phyloP scores from a whole-genome alignment of 2,329 filamentous ascomycete species.

The Plenodomus tracheiphilus region DNA sequence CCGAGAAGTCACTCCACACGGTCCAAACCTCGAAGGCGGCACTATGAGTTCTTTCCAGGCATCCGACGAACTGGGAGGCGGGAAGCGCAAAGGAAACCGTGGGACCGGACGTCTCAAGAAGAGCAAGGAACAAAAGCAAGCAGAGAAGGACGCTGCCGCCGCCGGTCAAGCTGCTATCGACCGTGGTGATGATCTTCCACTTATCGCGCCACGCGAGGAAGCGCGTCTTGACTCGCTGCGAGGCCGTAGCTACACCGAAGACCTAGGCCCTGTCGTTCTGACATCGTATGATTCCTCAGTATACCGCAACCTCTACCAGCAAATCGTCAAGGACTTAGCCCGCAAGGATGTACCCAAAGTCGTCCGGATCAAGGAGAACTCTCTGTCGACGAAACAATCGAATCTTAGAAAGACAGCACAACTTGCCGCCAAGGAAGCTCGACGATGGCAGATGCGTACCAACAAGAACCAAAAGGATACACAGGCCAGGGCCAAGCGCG shows the following conservation, averaged over 20 bases:
- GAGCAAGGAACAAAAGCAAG: constrained; percentile 74
- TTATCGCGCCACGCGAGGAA: constrained; percentile 63
- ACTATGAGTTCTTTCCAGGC: constrained; percentile 83
- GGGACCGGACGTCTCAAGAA: constrained; percentile 75
- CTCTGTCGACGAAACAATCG: constrained; percentile 83
- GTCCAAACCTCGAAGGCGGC: constrained; percentile 81
- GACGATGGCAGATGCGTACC: constrained; percentile 93
- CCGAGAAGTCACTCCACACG: constrained; percentile 69
- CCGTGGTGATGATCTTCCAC: constrained; percentile 72
- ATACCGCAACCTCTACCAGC: constrained; percentile 95
- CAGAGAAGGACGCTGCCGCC: constrained; percentile 75
- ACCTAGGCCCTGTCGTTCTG: constrained; percentile 44
- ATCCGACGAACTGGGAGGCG: constrained; percentile 54
- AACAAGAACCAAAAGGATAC: constrained; percentile 99
- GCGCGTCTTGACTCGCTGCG: constrained; percentile 50
- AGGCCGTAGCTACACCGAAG: constrained; percentile 54
- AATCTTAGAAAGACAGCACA: constrained; percentile 98
- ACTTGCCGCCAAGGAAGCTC: constrained; percentile 93
- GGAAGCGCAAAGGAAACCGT: constrained; percentile 58
- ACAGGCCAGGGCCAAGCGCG: constrained; percentile 92
- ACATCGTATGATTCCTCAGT: constrained; percentile 80
- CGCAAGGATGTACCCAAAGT: constrained; percentile 94
- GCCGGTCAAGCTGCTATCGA: constrained; percentile 84
- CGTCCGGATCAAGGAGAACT: constrained; percentile 83
- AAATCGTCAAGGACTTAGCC: constrained; percentile 94